These are phyloP conservation scores for Lachancea sp. DNA, from an alignment of 805 yeast genomes.

Conservation along the genomic window DNA sequence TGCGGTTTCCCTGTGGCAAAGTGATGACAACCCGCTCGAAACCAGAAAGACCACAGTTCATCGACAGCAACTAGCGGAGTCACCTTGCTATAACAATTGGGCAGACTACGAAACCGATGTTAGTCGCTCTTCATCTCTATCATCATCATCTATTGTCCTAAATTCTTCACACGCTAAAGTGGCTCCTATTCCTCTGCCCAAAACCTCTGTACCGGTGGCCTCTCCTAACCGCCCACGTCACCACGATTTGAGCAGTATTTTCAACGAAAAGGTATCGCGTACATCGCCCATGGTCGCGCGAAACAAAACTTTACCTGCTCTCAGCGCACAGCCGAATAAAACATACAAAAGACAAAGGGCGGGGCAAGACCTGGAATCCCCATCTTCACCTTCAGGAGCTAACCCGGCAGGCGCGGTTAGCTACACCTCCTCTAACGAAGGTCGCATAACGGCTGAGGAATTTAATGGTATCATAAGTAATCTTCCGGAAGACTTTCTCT, in stretches of 20 bases:
- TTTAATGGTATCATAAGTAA: constrained; percentile 29
- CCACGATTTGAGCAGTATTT: not conserved
- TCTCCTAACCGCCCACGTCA: constrained; percentile 1
- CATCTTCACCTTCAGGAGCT: constrained; percentile 5
- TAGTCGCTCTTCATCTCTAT: constrained; percentile 5
- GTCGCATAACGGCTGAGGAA: constrained; percentile 20
- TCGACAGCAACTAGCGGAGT: constrained; percentile 1
- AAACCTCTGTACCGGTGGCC: not conserved
- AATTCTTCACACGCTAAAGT: constrained; percentile 10
- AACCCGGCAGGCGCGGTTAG: constrained; percentile 3
- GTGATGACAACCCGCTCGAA: constrained; percentile 11
- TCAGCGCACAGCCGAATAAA: constrained; percentile 3
- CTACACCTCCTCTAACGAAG: constrained; percentile 3
- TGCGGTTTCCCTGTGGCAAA: constrained; percentile 45
- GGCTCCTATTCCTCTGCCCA: constrained; percentile 12
- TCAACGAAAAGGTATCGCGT: not conserved
- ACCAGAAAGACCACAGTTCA: not conserved
- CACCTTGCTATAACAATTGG: constrained; percentile 6
- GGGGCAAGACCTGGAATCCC: not conserved
- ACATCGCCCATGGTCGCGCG: not conserved
- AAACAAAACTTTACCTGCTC: not conserved
- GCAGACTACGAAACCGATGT: constrained; percentile 5
- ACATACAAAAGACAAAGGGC: constrained; percentile 7
- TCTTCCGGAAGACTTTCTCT: constrained; percentile 48
- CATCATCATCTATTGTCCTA: constrained; percentile 6